phyloP scores from a whole-genome alignment of 345 rosid genomes.

The Euphorbia pulcherrima region DNA sequence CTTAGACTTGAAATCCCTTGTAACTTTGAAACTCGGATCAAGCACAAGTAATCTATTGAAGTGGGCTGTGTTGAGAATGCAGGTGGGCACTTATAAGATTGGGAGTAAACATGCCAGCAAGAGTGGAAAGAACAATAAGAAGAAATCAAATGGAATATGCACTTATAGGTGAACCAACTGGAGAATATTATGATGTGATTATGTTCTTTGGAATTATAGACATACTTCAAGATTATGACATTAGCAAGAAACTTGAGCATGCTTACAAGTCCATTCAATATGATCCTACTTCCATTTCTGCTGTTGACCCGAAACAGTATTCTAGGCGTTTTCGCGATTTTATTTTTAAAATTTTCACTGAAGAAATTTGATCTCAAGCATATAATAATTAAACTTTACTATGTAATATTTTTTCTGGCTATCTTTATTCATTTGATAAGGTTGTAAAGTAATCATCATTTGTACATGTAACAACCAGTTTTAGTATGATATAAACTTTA shows the following conservation, averaged over 20 bases:
- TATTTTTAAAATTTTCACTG: constrained; percentile 58
- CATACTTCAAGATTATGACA: too few species aligned
- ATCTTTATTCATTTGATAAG: too few species aligned
- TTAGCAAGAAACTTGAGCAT: constrained; percentile 87
- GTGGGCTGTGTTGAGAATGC: constrained; percentile 21
- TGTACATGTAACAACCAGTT: too few species aligned
- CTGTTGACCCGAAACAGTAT: constrained; percentile 81
- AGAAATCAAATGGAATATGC: constrained; percentile 47
- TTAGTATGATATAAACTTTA: too few species aligned
- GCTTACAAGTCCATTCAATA: constrained; percentile 81
- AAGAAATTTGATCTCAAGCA: constrained; percentile 46
- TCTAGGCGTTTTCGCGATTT: constrained; percentile 81
- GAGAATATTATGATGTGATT: constrained; percentile 69
- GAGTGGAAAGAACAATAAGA: constrained; percentile 67
- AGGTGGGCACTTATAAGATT: constrained; percentile 78
- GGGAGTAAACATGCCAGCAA: constrained; percentile 75
- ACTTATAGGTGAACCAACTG: constrained; percentile 71
- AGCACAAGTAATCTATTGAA: too few species aligned
- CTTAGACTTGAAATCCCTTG: too few species aligned
- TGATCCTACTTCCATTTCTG: constrained; percentile 78
- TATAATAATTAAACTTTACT: too few species aligned
- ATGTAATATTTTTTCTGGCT: too few species aligned
- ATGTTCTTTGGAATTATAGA: constrained; percentile 86
- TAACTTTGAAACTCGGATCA: too few species aligned
- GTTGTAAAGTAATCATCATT: too few species aligned